phyloP scores from a whole-genome alignment of 768 basidiomycete genomes.

The Dacryopinax primogenitus region DNA sequence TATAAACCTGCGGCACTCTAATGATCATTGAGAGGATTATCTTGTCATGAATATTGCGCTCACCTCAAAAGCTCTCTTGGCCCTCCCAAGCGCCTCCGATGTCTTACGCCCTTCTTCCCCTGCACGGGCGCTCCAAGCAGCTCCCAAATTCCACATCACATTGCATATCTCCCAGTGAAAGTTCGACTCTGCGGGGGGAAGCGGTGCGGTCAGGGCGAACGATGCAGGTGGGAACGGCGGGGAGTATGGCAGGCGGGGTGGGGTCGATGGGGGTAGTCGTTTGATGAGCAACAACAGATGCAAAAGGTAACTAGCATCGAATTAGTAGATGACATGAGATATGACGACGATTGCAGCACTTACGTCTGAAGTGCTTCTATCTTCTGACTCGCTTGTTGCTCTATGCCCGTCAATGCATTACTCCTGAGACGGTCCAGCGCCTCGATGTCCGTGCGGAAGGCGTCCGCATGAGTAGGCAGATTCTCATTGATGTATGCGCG shows the following conservation, averaged over 20 bases:
- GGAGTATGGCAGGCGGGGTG: constrained; percentile 59
- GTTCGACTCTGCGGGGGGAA: neutral
- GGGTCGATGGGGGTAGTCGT: constrained; percentile 63
- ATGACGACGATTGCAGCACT: no score
- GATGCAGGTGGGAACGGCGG: neutral
- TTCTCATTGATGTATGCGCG: constrained; percentile 51
- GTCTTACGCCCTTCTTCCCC: constrained; percentile 41
- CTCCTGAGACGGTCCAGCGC: constrained; percentile 56
- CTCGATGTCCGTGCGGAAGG: constrained; percentile 65
- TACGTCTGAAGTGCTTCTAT: constrained; percentile 27
- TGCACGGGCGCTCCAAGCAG: constrained; percentile 19
- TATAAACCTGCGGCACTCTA: constrained; percentile 63
- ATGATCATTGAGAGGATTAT: neutral
- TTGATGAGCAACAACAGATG: constrained; percentile 9
- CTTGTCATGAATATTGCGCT: neutral
- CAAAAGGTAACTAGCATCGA: constrained; percentile 1
- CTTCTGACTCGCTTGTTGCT: constrained; percentile 42
- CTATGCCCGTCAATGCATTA: constrained; percentile 37
- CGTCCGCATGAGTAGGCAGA: constrained; percentile 66
- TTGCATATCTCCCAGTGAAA: neutral
- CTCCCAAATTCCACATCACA: constrained; percentile 10
- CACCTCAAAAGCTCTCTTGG: constrained; percentile 46
- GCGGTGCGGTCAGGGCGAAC: neutral
- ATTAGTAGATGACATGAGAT: no score
- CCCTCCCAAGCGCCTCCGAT: constrained; percentile 63